Conservation (phyloP, 2,329 filamentous ascomycete species). For the Myriosclerotinia scirpicola region DNA sequence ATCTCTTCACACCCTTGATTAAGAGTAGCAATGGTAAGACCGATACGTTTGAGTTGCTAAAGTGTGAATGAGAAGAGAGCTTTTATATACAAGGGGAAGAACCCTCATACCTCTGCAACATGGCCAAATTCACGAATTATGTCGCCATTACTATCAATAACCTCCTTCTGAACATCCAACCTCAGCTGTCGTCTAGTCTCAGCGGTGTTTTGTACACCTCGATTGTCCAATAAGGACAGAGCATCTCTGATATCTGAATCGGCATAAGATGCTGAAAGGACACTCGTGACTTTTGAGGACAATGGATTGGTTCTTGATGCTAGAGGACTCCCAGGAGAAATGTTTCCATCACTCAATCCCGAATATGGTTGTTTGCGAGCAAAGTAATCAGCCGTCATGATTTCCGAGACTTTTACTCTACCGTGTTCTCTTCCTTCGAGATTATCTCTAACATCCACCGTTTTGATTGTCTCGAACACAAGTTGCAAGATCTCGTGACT, state of each 20-base stretch:
- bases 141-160: constrained; percentile 87
- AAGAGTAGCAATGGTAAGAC: constrained; percentile 71
- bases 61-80: constrained; percentile 35
- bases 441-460: background rate
- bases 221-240: constrained; percentile 72
- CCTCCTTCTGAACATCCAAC: constrained; percentile 83
- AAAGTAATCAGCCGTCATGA: constrained; percentile 38
- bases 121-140: constrained; percentile 85
- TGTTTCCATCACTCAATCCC: constrained; percentile 31
- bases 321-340: constrained; percentile 35
- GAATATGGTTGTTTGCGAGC: constrained; percentile 30
- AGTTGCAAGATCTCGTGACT: background rate
- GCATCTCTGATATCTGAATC: constrained; percentile 90
- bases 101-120: constrained; percentile 73
- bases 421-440: background rate
- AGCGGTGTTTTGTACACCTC: constrained; percentile 69
- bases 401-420: background rate
- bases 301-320: constrained; percentile 57
- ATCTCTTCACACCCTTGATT: constrained; percentile 81
- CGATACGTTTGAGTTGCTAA: constrained; percentile 85
- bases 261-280: constrained; percentile 88
- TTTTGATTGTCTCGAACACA: constrained; percentile 13
- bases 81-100: background rate
- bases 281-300: constrained; percentile 76
- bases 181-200: constrained; percentile 78